Percentiles rank a stretch among this genome's conserved stretches.
phyloP scores from a whole-genome alignment of 2,329 filamentous ascomycete species.

The Pestalotiopsis sp. region DNA sequence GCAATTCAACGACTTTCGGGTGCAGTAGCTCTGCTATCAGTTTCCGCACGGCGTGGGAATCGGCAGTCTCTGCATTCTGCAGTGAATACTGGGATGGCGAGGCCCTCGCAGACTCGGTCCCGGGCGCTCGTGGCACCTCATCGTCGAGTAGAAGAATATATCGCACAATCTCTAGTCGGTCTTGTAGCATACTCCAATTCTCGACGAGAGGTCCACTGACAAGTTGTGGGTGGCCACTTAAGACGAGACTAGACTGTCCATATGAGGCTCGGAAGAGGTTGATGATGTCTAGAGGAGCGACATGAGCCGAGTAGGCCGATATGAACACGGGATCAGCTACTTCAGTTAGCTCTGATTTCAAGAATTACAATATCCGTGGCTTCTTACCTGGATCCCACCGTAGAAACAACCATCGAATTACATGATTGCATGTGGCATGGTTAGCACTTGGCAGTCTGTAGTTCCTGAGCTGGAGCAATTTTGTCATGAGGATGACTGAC shows the following conservation, averaged over 20 bases:
- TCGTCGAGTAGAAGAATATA: conserved; percentile 59
- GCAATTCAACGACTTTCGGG: conserved; percentile 54
- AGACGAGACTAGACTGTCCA: conserved; percentile 45
- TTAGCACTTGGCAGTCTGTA: conserved; percentile 70
- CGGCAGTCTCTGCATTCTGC: conserved; percentile 35
- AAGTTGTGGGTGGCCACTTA: conserved; percentile 33
- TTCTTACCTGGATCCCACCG: conserved; percentile 79
- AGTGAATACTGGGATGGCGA: conserved; percentile 12
- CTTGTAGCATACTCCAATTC: conserved; percentile 46
- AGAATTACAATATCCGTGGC: neutral
- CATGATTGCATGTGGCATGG: conserved; percentile 67
- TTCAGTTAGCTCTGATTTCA: conserved; percentile 18
- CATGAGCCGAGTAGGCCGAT: conserved; percentile 64
- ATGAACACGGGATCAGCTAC: conserved; percentile 69
- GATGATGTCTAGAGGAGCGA: conserved; percentile 66
- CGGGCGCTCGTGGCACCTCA: neutral
- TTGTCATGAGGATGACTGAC: conserved; percentile 72
- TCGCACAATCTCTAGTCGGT: conserved; percentile 46
- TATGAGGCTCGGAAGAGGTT: conserved; percentile 72
- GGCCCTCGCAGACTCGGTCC: neutral
- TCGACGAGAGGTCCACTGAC: conserved; percentile 53
- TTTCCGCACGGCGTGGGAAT: conserved; percentile 48
- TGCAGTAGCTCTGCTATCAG: conserved; percentile 56
- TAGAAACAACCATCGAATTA: conserved; percentile 80
- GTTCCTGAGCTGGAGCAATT: conserved; percentile 67